Percentiles rank a stretch among this genome's conserved stretches.
These are phyloP conservation scores for Kazachstania bromeliacearum DNA, from an alignment of 805 yeast genomes.

Conservation along the genomic window DNA sequence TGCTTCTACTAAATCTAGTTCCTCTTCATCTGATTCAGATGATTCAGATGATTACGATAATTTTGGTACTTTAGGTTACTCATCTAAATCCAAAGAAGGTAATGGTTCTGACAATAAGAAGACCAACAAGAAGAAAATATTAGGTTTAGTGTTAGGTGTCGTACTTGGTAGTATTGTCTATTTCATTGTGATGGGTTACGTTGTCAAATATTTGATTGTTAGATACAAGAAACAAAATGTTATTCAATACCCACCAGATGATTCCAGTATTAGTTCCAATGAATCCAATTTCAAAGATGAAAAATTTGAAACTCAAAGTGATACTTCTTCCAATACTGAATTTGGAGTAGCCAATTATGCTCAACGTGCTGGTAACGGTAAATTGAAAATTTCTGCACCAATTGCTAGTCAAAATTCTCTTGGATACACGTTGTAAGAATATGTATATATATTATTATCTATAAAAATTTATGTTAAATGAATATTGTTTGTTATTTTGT, in stretches of 20 bases:
- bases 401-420: conserved; percentile 2
- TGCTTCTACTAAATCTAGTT: background rate
- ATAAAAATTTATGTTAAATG: background rate
- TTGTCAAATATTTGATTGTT: conserved; percentile 42
- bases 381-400: conserved; percentile 53
- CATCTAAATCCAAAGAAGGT: conserved; percentile 4
- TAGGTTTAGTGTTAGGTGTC: conserved; percentile 78
- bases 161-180: conserved; percentile 66
- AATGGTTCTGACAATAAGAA: conserved; percentile 10
- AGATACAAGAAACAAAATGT: conserved; percentile 21
- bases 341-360: conserved; percentile 10
- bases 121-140: conserved; percentile 37
- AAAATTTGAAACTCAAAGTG: background rate
- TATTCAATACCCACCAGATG: conserved; percentile 15
- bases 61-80: conserved; percentile 19
- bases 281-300: conserved; percentile 1
- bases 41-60: conserved; percentile 5
- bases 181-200: conserved; percentile 48
- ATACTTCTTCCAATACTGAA: background rate
- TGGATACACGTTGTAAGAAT: background rate
- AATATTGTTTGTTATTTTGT: conserved; percentile 2
- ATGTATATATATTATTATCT: background rate
- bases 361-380: conserved; percentile 10
- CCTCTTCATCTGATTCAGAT: background rate
- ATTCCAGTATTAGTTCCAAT: conserved; percentile 5